Evolutionary conservation across 108 stramenopile species (phyloP), one percentile per base, ranked within the genome.

Genomic region (Fistulifera solaris): DNA sequence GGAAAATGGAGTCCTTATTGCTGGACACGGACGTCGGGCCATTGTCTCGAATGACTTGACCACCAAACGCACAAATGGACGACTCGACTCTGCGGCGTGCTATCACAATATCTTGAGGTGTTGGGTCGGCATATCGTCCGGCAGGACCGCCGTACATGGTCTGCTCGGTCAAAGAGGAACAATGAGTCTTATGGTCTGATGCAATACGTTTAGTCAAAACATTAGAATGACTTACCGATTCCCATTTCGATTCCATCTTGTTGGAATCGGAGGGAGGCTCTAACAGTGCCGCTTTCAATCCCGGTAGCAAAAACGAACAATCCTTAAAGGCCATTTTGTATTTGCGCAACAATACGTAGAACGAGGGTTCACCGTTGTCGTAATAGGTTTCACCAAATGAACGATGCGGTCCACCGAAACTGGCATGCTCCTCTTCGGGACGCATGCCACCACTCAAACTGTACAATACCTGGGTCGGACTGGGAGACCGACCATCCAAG

Each of bases 11-110:
- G 26, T 48, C 57, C 13, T 61, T 52, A 17, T 1, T 45, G 42
- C 7, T 26, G 2, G 18, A 16, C 21, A 6, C 3, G 3, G 19
- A 8, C 22, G 31, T 13, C 49, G 8, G 14, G n/a, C 28, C 7
- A 57, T 56, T 50, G 27, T 66, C 65, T 0, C 65, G 60, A 11
- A 19, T 17, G 13, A 51, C 55, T 21, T 53, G 72, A 16, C 87
- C 87, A 27, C 87, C 87, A 67, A 88, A 88, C 0, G 87, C 87
- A 64, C 80, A 88, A 2, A 88, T 67, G 31, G 87, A 83, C 0
- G 76, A 70, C 38, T 69, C 79, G 11, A 88, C 67, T 5, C 87
- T 70, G 21, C 87, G 69, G 45, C 54, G 44, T 2, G 87, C 78
- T 22, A 84, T 53, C 18, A 59, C 74, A 16, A 46, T 69, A 31